Evolutionary conservation across 2,329 filamentous ascomycete genomes (phyloP).

Genomic region (Acarospora socialis): DNA sequence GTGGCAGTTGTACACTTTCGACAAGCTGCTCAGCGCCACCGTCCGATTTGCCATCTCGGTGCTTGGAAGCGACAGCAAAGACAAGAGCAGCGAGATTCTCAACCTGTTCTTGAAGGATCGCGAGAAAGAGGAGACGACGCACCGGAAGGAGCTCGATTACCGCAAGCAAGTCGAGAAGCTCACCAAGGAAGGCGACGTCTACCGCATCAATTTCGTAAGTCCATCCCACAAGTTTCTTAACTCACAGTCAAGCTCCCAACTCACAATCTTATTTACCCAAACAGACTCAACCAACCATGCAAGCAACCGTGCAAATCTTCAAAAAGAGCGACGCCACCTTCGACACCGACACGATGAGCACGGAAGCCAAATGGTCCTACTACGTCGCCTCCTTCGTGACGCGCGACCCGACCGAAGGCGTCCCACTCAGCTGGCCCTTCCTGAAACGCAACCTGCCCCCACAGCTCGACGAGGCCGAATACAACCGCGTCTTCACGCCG

Average conservation of each 20-base stretch:
- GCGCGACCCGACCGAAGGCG: conserved; percentile 73
- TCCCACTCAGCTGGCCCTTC: conserved; percentile 52
- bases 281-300: conserved; percentile 51
- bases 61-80: conserved; percentile 73
- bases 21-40: conserved; percentile 71
- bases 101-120: conserved; percentile 74
- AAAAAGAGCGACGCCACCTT: conserved; percentile 70
- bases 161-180: conserved; percentile 86
- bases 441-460: conserved; percentile 56
- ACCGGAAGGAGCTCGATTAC: conserved; percentile 76
- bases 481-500: conserved; percentile 39
- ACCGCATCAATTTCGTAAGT: conserved; percentile 81
- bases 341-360: conserved; percentile 55
- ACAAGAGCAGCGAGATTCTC: conserved; percentile 84
- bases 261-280: conserved; percentile 23
- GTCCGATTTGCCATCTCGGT: conserved; percentile 71
- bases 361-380: conserved; percentile 67
- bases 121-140: conserved; percentile 71
- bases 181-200: conserved; percentile 84
- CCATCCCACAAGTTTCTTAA: neutral
- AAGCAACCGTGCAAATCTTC: conserved; percentile 66
- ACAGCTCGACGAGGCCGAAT: conserved; percentile 46
- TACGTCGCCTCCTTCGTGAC: conserved; percentile 89
- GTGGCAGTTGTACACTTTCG: conserved; percentile 87
- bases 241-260: conserved; percentile 1